These are phyloP conservation scores for Stenocarpella maydis DNA, from an alignment of 2,329 filamentous ascomycete species.

Conservation along the genomic window DNA sequence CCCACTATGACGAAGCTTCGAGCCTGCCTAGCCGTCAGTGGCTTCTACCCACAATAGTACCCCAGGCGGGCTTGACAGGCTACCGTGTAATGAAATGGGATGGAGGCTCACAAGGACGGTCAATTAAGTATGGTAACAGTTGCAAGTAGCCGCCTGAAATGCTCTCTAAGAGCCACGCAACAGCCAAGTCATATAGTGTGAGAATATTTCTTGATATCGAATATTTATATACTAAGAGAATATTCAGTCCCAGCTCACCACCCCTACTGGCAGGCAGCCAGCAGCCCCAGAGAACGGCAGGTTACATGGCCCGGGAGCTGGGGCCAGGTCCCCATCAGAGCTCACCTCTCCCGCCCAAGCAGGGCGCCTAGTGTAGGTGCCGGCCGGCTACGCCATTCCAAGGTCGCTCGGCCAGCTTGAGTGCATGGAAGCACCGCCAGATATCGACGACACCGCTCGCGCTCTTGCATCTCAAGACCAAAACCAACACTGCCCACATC, in stretches of 20 bases:
- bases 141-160: background rate
- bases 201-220: too few species aligned
- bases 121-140: background rate
- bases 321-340: constrained; percentile 24
- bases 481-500: background rate
- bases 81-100: background rate
- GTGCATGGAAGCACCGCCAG: background rate
- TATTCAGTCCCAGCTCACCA: too few species aligned
- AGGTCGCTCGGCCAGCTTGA: background rate
- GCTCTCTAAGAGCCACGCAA: background rate
- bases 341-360: background rate
- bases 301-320: constrained; percentile 27
- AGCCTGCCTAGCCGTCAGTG: background rate
- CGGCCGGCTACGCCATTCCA: constrained; percentile 9
- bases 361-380: background rate
- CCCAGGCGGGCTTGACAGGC: background rate
- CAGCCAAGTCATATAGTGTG: too few species aligned
- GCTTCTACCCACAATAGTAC: background rate
- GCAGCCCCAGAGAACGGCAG: background rate
- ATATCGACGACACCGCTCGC: constrained; percentile 14
- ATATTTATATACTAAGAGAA: too few species aligned
- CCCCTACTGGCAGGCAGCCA: background rate
- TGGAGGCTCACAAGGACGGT: background rate
- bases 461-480: background rate
- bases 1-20: constrained; percentile 32